phyloP scores from a whole-genome alignment of 2,329 filamentous ascomycete species.

The Ambrosiella xylebori region DNA sequence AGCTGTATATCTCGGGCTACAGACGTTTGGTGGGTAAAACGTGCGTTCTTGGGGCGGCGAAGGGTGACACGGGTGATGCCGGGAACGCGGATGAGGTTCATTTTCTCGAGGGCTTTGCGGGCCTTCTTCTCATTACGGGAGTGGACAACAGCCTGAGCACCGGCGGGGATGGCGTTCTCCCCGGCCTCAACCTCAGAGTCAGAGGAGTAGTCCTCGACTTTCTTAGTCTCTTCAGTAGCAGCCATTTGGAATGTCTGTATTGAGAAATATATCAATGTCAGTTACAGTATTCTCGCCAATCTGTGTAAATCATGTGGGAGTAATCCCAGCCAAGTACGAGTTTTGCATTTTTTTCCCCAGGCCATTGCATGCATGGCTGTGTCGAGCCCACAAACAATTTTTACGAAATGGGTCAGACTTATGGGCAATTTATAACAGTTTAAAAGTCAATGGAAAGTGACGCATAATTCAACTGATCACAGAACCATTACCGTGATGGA shows the following conservation, averaged over 20 bases:
- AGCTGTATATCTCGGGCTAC: neutral
- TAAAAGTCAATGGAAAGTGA: too few relatives aligned
- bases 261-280: neutral
- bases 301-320: neutral
- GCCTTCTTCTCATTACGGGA: conserved; percentile 99
- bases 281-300: neutral
- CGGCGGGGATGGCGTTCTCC: conserved; percentile 62
- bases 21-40: conserved; percentile 24
- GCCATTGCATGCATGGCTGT: too few relatives aligned
- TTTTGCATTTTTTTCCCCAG: neutral
- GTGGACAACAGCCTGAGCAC: conserved; percentile 80
- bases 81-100: conserved; percentile 86
- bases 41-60: conserved; percentile 95
- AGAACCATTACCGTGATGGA: too few relatives aligned
- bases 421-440: too few relatives aligned
- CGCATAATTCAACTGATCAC: too few relatives aligned
- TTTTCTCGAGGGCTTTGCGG: conserved; percentile 96
- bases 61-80: conserved; percentile 98
- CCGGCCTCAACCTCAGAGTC: conserved; percentile 62
- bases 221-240: conserved; percentile 78
- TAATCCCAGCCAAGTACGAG: neutral
- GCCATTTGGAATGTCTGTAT: conserved; percentile 49
- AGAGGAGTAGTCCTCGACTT: conserved; percentile 55
- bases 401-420: too few relatives aligned
- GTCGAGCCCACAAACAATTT: too few relatives aligned